phyloP scores from a whole-genome alignment of 2,329 filamentous ascomycete genomes.

The Sclerotinia spermophila region DNA sequence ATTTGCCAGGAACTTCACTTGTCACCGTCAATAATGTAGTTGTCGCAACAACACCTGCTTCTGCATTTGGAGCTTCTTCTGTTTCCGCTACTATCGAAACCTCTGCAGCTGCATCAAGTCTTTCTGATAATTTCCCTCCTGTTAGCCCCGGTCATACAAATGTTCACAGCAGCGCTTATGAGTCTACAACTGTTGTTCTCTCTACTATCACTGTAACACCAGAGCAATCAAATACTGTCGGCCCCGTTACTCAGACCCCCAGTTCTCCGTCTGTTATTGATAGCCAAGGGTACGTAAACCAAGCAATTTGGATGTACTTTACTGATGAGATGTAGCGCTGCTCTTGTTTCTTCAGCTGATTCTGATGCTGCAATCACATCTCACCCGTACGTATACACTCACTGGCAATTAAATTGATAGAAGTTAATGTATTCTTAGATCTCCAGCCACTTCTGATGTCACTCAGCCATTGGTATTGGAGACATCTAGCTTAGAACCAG shows the following conservation, averaged over 20 bases:
- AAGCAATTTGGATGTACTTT: background rate
- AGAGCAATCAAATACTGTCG: background rate
- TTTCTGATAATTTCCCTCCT: conserved; percentile 1
- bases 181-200: background rate
- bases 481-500: background rate
- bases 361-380: background rate
- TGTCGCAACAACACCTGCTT: background rate
- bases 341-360: background rate
- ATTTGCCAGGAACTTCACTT: background rate
- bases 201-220: background rate
- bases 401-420: background rate
- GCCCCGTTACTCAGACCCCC: background rate
- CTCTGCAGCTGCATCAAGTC: background rate
- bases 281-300: background rate
- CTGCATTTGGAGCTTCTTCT: background rate
- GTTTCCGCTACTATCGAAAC: background rate
- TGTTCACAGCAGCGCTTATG: background rate
- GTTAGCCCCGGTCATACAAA: background rate
- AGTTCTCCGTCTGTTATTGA: background rate
- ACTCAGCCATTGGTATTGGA: background rate
- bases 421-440: background rate
- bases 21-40: conserved; percentile 11
- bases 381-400: background rate
- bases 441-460: background rate
- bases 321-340: background rate